Evolutionary conservation across 495 filamentous ascomycete species (phyloP).

Genomic region (Xylaria palmicola): DNA sequence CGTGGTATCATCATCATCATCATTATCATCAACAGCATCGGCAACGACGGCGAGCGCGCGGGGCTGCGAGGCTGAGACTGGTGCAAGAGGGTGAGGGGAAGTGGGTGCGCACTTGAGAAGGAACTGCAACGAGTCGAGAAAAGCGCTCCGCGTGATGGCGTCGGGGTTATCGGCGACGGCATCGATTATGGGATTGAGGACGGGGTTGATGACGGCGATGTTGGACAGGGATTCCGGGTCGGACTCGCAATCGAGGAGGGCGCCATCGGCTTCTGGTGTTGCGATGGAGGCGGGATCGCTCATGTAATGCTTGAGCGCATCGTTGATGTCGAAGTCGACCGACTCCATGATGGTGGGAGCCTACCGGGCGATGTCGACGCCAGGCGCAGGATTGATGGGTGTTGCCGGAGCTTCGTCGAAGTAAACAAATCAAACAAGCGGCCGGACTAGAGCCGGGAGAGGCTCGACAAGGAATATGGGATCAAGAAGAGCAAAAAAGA

Average conservation of each 20-base stretch:
- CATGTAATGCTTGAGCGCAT: conserved; percentile 92
- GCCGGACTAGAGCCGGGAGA: not conserved
- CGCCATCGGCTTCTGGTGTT: conserved; percentile 83
- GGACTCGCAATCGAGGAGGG: conserved; percentile 85
- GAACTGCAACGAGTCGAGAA: conserved; percentile 92
- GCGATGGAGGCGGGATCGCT: conserved; percentile 80
- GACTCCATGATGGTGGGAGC: conserved; percentile 62
- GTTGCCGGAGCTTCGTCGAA: not conserved
- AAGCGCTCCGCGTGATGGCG: conserved; percentile 70
- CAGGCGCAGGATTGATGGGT: not conserved
- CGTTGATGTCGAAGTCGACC: conserved; percentile 89
- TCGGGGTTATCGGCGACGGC: conserved; percentile 89
- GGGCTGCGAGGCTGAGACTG: conserved; percentile 24
- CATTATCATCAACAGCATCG: conserved; percentile 7
- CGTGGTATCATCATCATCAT: conserved; percentile 7
- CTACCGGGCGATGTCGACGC: too few relatives aligned
- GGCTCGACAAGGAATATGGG: not conserved
- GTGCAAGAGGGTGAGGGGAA: conserved; percentile 42
- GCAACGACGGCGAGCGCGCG: not conserved
- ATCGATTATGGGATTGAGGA: conserved; percentile 91
- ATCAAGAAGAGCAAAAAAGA: too few relatives aligned
- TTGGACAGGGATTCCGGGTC: conserved; percentile 82
- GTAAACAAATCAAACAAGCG: not conserved
- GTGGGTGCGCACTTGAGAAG: conserved; percentile 89
- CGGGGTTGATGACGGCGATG: conserved; percentile 71